Evolutionary conservation across 371 early-diverging fungal genomes (phyloP), one percentile per base, ranked within the genome.

Genomic region (Zychaea mexicana): DNA sequence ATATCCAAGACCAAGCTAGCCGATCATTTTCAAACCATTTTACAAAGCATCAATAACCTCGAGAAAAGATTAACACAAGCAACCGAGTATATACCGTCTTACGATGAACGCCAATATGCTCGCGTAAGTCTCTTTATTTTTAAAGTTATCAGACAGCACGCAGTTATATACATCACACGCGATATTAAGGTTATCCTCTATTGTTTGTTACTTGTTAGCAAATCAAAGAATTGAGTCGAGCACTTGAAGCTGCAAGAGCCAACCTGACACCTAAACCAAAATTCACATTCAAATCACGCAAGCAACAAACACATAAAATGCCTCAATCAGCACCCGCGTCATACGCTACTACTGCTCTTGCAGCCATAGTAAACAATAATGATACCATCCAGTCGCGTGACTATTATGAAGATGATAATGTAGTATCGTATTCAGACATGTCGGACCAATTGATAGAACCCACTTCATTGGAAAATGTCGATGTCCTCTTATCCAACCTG

Each of bases 201-300:
- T 2, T 22, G n/a, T 12, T 19, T 21, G 15, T 21, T 42, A 17
- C 49, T 56, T 12, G 13, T 45, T 47, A 87, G 89, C 82, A 83
- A 71, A 53, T 88, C 39, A 84, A 77, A 70, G 69, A 73, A 28
- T 60, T 87, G 17, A 70, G 60, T 7, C 76, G 76, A 19, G 66
- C 45, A 15, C 64, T 86, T 10, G 74, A 68, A 30, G 38, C 55
- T 42, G 60, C 69, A 7, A 69, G 79, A 36, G 52, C 67, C 32
- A 62, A 70, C 27, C 62, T 87, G 27, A 74, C 77, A 28, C 88
- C 88, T 0, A 85, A 83, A 64, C 74, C 80, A 42, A 89, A 87
- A 62, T 89, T 89, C 36, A 76, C 88, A 0, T 89, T 89, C 74
- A 86, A 85, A 62, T 83, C 83, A 13, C 79, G 84, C 28, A 81